Evolutionary conservation across 2,329 filamentous ascomycete species (phyloP).

Genomic region (Aspergillus intermedius): DNA sequence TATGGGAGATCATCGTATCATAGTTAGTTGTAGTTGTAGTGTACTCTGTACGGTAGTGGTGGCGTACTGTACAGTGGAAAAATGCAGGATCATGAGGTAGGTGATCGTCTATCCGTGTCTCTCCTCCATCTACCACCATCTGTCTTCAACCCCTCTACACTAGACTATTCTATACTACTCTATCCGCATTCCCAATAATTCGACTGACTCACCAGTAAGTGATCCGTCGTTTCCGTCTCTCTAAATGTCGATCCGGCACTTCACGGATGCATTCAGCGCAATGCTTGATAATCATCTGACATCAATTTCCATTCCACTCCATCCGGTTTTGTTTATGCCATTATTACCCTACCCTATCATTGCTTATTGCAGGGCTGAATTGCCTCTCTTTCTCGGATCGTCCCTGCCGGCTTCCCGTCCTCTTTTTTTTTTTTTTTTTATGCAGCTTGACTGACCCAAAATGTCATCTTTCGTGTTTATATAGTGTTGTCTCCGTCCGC

Average conservation of each 20-base stretch:
- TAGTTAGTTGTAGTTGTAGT: not conserved
- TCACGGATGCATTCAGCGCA: conserved; percentile 15
- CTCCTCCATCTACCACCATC: not conserved
- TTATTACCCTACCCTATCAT: no score
- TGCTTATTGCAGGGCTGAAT: not conserved
- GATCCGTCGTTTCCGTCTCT: not conserved
- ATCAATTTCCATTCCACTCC: not conserved
- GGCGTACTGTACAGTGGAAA: no score
- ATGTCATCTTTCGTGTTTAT: conserved; percentile 6
- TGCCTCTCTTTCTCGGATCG: not conserved
- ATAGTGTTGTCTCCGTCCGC: conserved; percentile 14
- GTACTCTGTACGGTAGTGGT: no score
- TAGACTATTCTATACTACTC: not conserved
- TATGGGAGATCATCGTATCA: conserved; percentile 3
- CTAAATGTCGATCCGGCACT: conserved; percentile 9
- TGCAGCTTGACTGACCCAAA: no score
- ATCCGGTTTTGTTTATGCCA: conserved; percentile 2
- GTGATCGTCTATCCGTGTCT: not conserved
- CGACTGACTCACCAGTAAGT: not conserved
- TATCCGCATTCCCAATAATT: not conserved
- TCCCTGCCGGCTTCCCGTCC: conserved; percentile 5
- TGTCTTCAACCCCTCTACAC: not conserved
- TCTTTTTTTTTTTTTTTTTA: no score
- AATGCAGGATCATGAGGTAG: no score
- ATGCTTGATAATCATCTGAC: conserved; percentile 6